Conservation (phyloP, 108 stramenopile genomes). For the Nitzschia sp. region DNA sequence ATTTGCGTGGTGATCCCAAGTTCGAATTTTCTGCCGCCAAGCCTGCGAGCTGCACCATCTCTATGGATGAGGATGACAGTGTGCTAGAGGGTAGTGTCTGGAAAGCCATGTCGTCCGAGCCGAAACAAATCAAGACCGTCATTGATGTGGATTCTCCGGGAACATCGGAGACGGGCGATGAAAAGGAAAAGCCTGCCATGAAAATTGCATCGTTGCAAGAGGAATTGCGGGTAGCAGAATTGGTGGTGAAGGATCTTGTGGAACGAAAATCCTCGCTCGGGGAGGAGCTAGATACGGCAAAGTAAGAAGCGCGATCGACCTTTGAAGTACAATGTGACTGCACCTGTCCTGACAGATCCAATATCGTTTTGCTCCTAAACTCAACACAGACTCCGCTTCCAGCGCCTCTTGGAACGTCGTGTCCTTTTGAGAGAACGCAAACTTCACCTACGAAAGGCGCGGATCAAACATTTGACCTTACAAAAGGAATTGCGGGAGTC, state of each 20-base stretch:
- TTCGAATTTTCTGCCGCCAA: too few species aligned
- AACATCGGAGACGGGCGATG: too few species aligned
- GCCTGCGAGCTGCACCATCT: too few species aligned
- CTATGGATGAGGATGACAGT: too few species aligned
- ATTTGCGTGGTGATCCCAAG: too few species aligned
- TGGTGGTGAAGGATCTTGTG: neutral
- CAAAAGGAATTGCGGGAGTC: conserved; percentile 26
- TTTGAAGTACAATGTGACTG: neutral
- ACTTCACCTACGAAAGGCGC: conserved; percentile 1
- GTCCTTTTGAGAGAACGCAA: conserved; percentile 12
- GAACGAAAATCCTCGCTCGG: neutral
- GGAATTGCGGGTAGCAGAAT: neutral
- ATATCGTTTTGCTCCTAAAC: neutral
- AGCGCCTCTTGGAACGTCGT: conserved; percentile 2
- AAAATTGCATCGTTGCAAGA: neutral
- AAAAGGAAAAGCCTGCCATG: too few species aligned
- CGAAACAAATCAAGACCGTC: too few species aligned
- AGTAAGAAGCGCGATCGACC: too few species aligned
- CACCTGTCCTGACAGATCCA: too few species aligned
- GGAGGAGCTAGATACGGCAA: neutral
- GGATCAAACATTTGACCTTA: conserved; percentile 13
- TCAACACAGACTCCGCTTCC: neutral
- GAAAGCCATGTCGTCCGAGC: too few species aligned
- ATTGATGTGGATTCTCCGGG: too few species aligned
- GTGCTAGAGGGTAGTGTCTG: too few species aligned